Conservation (phyloP, 73 alveolate genomes). For the Tetrahymena thermophila region DNA sequence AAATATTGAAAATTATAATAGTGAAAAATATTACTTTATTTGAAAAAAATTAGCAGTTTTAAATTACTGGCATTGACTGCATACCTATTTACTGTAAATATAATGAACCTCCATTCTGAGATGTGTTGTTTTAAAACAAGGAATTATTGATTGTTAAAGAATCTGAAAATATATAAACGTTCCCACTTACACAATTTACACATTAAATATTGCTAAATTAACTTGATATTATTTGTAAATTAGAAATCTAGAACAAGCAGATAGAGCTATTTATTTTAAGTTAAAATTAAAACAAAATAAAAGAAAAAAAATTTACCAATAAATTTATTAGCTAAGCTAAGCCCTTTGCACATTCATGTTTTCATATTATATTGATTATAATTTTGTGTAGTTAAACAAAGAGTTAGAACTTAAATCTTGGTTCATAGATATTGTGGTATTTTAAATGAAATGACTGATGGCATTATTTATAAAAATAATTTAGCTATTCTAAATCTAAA, state of each 20-base stretch:
- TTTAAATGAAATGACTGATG: neutral
- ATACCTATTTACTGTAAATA: neutral
- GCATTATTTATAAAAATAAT: neutral
- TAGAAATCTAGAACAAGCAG: neutral
- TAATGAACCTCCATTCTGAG: neutral
- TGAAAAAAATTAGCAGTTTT: neutral
- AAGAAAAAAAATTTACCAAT: neutral
- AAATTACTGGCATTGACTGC: neutral
- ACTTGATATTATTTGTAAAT: neutral
- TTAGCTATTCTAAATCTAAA: neutral
- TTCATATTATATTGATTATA: neutral
- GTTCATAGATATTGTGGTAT: neutral
- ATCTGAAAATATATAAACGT: neutral
- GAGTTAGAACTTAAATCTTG: neutral
- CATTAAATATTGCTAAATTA: neutral
- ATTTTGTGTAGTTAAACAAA: neutral
- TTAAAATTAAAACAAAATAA: neutral
- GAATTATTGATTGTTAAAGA: neutral
- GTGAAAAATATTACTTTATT: neutral
- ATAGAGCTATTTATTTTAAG: neutral
- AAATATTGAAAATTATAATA: neutral
- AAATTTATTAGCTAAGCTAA: neutral
- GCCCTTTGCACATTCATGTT: neutral
- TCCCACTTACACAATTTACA: neutral
- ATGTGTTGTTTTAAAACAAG: neutral